Evolutionary conservation across 352 stramenopile genomes (phyloP).

Genomic region (Pythium phragmitis): DNA sequence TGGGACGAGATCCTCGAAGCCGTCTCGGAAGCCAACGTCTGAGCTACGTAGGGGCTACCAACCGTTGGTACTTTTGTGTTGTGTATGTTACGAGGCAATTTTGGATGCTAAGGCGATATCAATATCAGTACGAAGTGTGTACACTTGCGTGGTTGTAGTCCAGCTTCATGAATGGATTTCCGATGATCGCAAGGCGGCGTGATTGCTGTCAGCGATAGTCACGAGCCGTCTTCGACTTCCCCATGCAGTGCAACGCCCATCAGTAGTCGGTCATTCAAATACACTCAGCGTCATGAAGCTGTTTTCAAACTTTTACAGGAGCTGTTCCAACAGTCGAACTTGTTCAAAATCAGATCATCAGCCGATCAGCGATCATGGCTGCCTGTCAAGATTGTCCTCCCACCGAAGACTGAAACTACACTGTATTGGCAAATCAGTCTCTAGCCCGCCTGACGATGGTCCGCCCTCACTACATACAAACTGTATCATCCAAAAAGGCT

Average conservation of each 20-base stretch:
- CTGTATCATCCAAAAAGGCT: no score
- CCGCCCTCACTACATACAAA: neutral
- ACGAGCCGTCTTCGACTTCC: neutral
- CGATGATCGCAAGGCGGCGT: constrained; percentile 1
- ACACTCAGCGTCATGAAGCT: neutral
- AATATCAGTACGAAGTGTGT: neutral
- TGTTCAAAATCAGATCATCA: constrained; percentile 15
- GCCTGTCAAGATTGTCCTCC: neutral
- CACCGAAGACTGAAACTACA: neutral
- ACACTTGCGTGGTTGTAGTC: no score
- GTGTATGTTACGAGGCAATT: neutral
- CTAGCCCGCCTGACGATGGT: neutral
- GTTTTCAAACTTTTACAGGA: no score
- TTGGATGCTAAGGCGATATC: neutral
- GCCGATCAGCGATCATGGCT: constrained; percentile 19
- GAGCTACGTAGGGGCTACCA: neutral
- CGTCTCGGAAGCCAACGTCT: constrained; percentile 23
- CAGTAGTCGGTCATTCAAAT: neutral
- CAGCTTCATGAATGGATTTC: neutral
- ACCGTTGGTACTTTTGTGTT: neutral
- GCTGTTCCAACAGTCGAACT: constrained; percentile 2
- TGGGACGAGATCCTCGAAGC: constrained; percentile 29
- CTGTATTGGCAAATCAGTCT: neutral
- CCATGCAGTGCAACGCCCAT: neutral
- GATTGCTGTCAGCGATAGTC: neutral